Evolutionary conservation across 2,329 filamentous ascomycete genomes (phyloP).

Genomic region (Fusarium transvaalense): DNA sequence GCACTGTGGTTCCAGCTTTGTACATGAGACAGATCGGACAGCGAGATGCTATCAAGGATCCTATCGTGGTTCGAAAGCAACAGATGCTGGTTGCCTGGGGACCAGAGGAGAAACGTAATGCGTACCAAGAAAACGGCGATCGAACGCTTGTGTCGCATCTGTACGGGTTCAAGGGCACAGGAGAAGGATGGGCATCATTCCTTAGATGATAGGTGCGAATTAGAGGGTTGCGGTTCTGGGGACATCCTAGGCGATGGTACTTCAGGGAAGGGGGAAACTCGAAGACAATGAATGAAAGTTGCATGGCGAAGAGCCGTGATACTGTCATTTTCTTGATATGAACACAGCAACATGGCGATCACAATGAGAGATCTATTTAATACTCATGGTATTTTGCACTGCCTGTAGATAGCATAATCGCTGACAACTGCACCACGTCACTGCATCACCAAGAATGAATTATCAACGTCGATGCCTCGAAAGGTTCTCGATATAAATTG

Average conservation of each 20-base stretch:
- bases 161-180: constrained; percentile 39
- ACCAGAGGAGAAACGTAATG: constrained; percentile 49
- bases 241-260: background rate
- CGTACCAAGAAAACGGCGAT: constrained; percentile 48
- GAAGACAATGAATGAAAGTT: background rate
- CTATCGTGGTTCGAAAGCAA: constrained; percentile 54
- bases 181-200: constrained; percentile 34
- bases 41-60: constrained; percentile 52
- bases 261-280: background rate
- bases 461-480: constrained; percentile 14
- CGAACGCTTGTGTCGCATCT: constrained; percentile 50
- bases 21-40: constrained; percentile 55
- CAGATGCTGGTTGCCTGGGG: constrained; percentile 57
- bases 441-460: background rate
- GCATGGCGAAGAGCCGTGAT: background rate
- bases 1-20: constrained; percentile 53
- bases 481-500: constrained; percentile 35
- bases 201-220: constrained; percentile 12
- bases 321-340: background rate
- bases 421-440: background rate
- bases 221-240: background rate
- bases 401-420: background rate
- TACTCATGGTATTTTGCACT: background rate
- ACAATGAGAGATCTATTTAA: background rate
- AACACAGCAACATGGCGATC: background rate